phyloP scores from a whole-genome alignment of 2,329 filamentous ascomycete species.

The Diaporthe eres region DNA sequence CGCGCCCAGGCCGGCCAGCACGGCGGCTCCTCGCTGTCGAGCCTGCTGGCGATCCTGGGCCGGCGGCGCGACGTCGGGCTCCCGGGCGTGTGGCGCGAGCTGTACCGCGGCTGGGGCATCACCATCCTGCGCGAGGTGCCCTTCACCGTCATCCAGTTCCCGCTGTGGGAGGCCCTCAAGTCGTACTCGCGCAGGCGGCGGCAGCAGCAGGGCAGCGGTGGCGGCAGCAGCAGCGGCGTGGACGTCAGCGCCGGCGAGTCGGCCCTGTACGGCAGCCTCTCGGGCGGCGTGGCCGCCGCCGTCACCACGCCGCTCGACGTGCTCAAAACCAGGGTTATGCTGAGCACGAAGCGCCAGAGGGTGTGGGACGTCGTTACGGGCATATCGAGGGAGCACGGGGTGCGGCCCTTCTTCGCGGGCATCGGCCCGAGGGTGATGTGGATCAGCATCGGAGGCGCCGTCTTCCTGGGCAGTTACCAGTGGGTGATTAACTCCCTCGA shows the following conservation, averaged over 20 bases:
- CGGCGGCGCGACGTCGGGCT: slow-evolving; percentile 62
- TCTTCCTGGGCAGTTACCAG: slow-evolving; percentile 95
- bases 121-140: slow-evolving; percentile 97
- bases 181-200: slow-evolving; percentile 69
- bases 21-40: slow-evolving; percentile 76
- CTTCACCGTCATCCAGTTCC: slow-evolving; percentile 97
- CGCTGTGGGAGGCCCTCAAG: slow-evolving; percentile 96
- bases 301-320: slow-evolving; percentile 95
- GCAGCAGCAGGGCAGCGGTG: slow-evolving; percentile 41
- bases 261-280: slow-evolving; percentile 85
- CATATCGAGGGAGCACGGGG: slow-evolving; percentile 76
- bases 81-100: slow-evolving; percentile 78
- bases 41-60: slow-evolving; percentile 78
- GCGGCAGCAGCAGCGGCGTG: slow-evolving; percentile 34
- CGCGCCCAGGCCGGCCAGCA: slow-evolving; percentile 90
- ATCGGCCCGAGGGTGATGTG: slow-evolving; percentile 88
- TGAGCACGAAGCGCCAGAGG: slow-evolving; percentile 78
- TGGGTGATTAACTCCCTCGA: slow-evolving; percentile 84
- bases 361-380: slow-evolving; percentile 71
- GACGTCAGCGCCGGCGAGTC: slow-evolving; percentile 82
- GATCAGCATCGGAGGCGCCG: slow-evolving; percentile 94
- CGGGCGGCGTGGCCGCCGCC: slow-evolving; percentile 88
- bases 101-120: slow-evolving; percentile 93
- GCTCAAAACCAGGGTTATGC: slow-evolving; percentile 96
- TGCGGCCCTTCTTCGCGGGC: slow-evolving; percentile 80